These are phyloP conservation scores for Fusarium ambrosium DNA, from an alignment of 2,329 filamentous ascomycete species.

Conservation along the genomic window DNA sequence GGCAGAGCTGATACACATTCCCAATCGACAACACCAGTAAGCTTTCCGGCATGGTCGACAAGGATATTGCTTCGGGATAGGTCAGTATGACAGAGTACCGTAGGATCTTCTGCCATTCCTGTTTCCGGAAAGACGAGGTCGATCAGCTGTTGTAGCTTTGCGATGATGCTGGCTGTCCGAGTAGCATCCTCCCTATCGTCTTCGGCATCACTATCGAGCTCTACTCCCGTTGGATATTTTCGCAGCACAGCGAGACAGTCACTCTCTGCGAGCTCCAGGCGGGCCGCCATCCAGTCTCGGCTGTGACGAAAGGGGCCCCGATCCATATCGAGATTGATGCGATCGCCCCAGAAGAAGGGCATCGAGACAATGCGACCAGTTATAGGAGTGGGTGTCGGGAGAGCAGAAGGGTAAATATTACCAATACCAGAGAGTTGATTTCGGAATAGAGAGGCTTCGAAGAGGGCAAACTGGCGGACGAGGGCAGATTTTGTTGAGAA, in stretches of 20 bases:
- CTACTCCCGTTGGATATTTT: neutral
- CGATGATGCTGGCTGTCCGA: conserved; percentile 37
- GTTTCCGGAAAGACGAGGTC: conserved; percentile 48
- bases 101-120: conserved; percentile 42
- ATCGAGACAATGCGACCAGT: conserved; percentile 51
- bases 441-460: conserved; percentile 35
- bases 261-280: conserved; percentile 34
- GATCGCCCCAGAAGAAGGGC: conserved; percentile 52
- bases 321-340: conserved; percentile 47
- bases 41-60: conserved; percentile 50
- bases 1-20: conserved; percentile 58
- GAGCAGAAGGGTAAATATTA: conserved; percentile 25
- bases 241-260: conserved; percentile 10
- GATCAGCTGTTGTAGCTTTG: conserved; percentile 48
- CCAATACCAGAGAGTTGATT: conserved; percentile 45
- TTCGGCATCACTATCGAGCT: conserved; percentile 33
- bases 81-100: conserved; percentile 54
- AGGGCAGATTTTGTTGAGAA: neutral
- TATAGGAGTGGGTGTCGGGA: neutral
- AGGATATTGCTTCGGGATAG: conserved; percentile 56
- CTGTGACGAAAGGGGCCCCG: conserved; percentile 54
- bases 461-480: conserved; percentile 19
- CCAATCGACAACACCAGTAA: conserved; percentile 59
- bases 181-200: conserved; percentile 51
- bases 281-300: conserved; percentile 52